Evolutionary conservation across 768 basidiomycete species (phyloP).

Genomic region (Leccinum rimulosum): DNA sequence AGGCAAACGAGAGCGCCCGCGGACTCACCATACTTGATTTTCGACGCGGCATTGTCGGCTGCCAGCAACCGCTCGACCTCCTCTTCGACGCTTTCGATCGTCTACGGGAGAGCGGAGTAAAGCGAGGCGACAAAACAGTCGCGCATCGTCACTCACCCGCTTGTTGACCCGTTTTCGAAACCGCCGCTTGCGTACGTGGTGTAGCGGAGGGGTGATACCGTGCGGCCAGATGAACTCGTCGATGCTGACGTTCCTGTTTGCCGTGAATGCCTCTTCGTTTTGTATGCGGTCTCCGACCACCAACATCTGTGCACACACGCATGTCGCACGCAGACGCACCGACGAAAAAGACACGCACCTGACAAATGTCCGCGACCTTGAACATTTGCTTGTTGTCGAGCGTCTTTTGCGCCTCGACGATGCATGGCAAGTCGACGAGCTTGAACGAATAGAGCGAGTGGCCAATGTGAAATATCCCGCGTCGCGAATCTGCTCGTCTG

Average conservation of each 20-base stretch:
- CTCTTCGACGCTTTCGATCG: slow-evolving; percentile 92
- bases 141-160: slow-evolving; percentile 46
- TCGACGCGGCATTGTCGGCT: slow-evolving; percentile 70
- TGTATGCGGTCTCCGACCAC: slow-evolving; percentile 77
- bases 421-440: slow-evolving; percentile 92
- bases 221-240: slow-evolving; percentile 98
- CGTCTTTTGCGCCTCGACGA: slow-evolving; percentile 94
- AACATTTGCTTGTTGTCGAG: slow-evolving; percentile 96
- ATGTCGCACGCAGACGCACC: slow-evolving; percentile 11
- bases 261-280: slow-evolving; percentile 61
- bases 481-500: slow-evolving; percentile 67
- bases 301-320: slow-evolving; percentile 68
- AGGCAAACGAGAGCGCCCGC: background rate
- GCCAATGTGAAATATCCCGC: slow-evolving; percentile 87
- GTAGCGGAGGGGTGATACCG: slow-evolving; percentile 90
- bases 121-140: background rate
- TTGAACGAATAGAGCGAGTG: slow-evolving; percentile 83
- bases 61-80: slow-evolving; percentile 86
- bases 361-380: slow-evolving; percentile 98
- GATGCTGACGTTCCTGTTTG: slow-evolving; percentile 74
- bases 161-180: slow-evolving; percentile 89
- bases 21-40: slow-evolving; percentile 71
- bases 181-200: slow-evolving; percentile 85
- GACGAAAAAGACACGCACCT: slow-evolving; percentile 47
- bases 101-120: slow-evolving; percentile 41